Conservation (phyloP, 495 filamentous ascomycete genomes). For the Talaromyces nanjingensis region DNA sequence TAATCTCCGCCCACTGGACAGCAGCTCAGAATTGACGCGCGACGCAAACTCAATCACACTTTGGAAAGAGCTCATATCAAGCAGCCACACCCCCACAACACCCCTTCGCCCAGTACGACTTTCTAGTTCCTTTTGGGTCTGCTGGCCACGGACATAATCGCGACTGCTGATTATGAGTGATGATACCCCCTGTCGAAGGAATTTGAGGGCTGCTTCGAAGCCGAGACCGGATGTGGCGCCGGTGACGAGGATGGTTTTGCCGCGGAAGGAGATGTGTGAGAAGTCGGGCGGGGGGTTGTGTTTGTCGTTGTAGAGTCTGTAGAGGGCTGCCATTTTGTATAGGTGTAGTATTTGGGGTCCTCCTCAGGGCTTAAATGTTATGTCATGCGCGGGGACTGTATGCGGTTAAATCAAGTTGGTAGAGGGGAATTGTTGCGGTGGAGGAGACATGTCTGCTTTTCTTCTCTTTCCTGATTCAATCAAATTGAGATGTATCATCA, state of each 20-base stretch:
- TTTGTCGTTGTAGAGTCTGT: conserved; percentile 33
- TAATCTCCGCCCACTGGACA: too few species aligned
- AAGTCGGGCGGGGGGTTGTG: conserved; percentile 32
- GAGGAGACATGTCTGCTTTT: not conserved
- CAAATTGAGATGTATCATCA: too few species aligned
- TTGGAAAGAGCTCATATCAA: conserved; percentile 47
- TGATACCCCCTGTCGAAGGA: conserved; percentile 36
- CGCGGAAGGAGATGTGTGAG: conserved; percentile 29
- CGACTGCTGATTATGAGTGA: conserved; percentile 38
- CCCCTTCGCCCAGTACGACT: conserved; percentile 30
- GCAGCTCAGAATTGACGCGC: conserved; percentile 27
- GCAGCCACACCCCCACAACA: conserved; percentile 43
- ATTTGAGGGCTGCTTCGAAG: conserved; percentile 38
- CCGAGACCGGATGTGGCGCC: conserved; percentile 48
- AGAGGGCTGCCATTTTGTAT: conserved; percentile 28
- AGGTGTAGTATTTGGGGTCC: not conserved
- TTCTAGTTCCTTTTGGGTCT: conserved; percentile 40
- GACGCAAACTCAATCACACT: conserved; percentile 41
- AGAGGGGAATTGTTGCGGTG: not conserved
- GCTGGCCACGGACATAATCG: conserved; percentile 36
- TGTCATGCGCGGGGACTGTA: not conserved
- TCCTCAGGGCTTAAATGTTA: too few species aligned
- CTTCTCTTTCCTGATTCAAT: not conserved
- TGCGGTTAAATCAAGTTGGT: not conserved
- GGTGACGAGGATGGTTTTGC: conserved; percentile 49